These are phyloP conservation scores for Plasmodium sp. DNA, from an alignment of 169 alveolate species.

Conservation along the genomic window DNA sequence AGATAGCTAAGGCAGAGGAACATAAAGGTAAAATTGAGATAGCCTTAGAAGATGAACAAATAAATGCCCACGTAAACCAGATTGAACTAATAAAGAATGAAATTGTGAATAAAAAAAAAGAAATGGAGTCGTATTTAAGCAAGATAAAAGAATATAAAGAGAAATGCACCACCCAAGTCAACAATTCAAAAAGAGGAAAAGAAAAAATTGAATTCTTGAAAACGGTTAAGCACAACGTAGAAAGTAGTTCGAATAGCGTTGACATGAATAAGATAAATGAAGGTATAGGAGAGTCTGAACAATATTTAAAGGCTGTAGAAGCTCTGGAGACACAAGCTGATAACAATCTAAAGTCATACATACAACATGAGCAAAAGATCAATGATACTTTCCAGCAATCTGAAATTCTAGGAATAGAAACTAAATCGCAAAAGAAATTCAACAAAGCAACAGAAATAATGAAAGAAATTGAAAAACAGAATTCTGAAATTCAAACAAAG, in stretches of 20 bases:
- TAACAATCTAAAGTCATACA: too few relatives aligned
- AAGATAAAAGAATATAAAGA: slow-evolving; percentile 6
- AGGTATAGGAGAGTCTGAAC: neutral
- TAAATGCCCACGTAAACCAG: neutral
- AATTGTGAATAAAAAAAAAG: neutral
- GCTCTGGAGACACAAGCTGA: neutral
- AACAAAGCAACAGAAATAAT: neutral
- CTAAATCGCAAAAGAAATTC: neutral
- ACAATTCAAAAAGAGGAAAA: neutral
- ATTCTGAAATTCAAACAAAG: neutral
- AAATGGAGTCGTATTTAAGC: neutral
- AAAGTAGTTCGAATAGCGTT: neutral
- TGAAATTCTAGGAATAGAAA: neutral
- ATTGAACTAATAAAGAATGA: neutral
- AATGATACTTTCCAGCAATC: neutral
- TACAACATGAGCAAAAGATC: neutral
- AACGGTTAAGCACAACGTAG: neutral
- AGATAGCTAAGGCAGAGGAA: neutral
- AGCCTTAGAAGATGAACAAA: neutral
- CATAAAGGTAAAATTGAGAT: neutral
- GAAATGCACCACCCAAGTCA: neutral
- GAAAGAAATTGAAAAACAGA: neutral
- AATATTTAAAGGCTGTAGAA: neutral
- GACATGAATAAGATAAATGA: neutral
- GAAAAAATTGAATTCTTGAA: neutral